Evolutionary conservation across 192 early-diverging fungal genomes (phyloP).

Genomic region (Pilobolus umbonatus): DNA sequence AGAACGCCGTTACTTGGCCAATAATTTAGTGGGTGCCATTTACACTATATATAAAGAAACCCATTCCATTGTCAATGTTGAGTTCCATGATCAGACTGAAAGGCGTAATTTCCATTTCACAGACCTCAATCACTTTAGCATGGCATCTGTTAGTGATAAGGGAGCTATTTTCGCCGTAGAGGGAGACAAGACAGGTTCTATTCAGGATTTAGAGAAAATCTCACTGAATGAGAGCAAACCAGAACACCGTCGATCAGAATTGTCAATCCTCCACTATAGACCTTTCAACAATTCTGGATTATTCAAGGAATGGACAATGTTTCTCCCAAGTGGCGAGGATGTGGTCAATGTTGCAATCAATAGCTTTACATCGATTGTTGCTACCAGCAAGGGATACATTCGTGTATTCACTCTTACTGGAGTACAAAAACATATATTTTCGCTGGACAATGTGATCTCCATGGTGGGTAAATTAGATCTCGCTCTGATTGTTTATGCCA

Average conservation of each 20-base stretch:
- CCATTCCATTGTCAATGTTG: constrained; percentile 77
- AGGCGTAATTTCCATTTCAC: constrained; percentile 78
- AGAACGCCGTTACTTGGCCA: constrained; percentile 65
- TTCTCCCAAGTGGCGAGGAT: constrained; percentile 65
- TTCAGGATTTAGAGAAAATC: neutral
- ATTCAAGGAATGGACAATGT: constrained; percentile 73
- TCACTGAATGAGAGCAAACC: constrained; percentile 5
- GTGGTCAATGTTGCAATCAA: constrained; percentile 69
- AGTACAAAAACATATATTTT: constrained; percentile 69
- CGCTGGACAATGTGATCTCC: constrained; percentile 50
- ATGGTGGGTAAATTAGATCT: constrained; percentile 37
- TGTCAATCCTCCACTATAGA: constrained; percentile 67
- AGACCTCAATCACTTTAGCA: constrained; percentile 70
- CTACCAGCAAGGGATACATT: constrained; percentile 71
- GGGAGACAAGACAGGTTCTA: constrained; percentile 7
- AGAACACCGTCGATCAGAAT: constrained; percentile 6
- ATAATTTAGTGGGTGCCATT: constrained; percentile 83
- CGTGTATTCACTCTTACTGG: constrained; percentile 78
- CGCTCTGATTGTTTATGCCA: constrained; percentile 17
- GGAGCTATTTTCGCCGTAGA: constrained; percentile 75
- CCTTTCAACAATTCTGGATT: constrained; percentile 66
- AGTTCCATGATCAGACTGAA: constrained; percentile 82
- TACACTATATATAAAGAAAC: constrained; percentile 64
- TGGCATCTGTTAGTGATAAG: constrained; percentile 66
- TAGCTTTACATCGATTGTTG: constrained; percentile 55